Conservation (phyloP, 164 flowering plant species). For the Cinnamomum chago region DNA sequence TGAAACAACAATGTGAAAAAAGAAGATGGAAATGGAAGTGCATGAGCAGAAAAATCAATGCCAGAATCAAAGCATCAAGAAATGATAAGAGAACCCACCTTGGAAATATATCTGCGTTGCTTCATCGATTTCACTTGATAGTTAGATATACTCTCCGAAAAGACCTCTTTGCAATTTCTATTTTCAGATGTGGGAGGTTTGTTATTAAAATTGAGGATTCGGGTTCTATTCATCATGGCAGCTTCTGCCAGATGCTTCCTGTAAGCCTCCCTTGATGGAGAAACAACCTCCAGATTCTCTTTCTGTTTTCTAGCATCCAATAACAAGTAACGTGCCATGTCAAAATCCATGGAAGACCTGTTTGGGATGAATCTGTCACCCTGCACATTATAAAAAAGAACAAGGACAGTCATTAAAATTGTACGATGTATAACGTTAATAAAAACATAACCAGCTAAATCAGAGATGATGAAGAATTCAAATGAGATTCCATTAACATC, state of each 20-base stretch:
- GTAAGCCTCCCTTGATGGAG: constrained; percentile 47
- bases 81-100: constrained; percentile 17
- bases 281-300: constrained; percentile 33
- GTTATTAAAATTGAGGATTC: constrained; percentile 47
- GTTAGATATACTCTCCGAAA: constrained; percentile 7
- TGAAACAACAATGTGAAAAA: not conserved
- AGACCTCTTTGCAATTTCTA: constrained; percentile 16
- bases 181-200: constrained; percentile 40
- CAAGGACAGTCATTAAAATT: too few relatives aligned
- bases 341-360: constrained; percentile 50
- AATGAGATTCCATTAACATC: too few relatives aligned
- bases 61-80: not conserved
- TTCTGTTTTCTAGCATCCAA: constrained; percentile 35
- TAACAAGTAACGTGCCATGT: constrained; percentile 42
- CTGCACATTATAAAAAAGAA: constrained; percentile 18
- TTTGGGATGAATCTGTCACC: constrained; percentile 54
- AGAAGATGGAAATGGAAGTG: not conserved
- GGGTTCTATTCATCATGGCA: constrained; percentile 38
- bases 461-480: too few relatives aligned
- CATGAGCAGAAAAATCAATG: not conserved
- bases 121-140: constrained; percentile 26
- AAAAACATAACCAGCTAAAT: too few relatives aligned
- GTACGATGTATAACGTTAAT: too few relatives aligned
- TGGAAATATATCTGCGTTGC: constrained; percentile 44
- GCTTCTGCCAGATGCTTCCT: constrained; percentile 39